Evolutionary conservation across 208 protist species (phyloP).

Genomic region (Crithidia mellificae): DNA sequence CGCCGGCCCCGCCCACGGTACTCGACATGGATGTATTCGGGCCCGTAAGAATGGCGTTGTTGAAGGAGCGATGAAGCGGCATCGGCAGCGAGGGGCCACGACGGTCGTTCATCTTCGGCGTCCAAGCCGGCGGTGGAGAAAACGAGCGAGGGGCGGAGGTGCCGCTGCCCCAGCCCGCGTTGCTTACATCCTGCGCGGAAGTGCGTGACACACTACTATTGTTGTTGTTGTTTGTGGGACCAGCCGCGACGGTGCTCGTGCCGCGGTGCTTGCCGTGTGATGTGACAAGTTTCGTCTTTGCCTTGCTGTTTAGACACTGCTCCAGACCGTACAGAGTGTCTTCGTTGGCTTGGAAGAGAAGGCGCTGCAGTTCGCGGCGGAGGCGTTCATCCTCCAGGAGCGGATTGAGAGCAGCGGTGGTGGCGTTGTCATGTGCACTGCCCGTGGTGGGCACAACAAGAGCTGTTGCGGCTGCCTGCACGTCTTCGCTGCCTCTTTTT

Average conservation of each 20-base stretch:
- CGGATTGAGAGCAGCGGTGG: background rate
- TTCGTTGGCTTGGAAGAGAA: slow-evolving; percentile 18
- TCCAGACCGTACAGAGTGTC: slow-evolving; percentile 18
- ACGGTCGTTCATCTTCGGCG: background rate
- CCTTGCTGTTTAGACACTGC: slow-evolving; percentile 7
- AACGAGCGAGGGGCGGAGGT: background rate
- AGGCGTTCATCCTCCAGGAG: slow-evolving; percentile 9
- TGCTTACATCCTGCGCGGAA: background rate
- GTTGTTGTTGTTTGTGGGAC: background rate
- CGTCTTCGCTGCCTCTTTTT: too few relatives aligned
- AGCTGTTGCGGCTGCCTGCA: too few relatives aligned
- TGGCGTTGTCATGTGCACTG: background rate
- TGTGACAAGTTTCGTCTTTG: background rate
- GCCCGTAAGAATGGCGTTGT: background rate
- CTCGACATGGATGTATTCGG: background rate
- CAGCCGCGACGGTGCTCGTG: background rate
- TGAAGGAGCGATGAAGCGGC: slow-evolving; percentile 4
- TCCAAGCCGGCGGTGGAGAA: background rate
- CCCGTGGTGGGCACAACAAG: background rate
- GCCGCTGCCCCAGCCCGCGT: background rate
- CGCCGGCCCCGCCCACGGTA: background rate
- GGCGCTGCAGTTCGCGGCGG: slow-evolving; percentile 14
- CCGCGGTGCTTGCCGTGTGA: background rate
- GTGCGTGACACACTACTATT: background rate
- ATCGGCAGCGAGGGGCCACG: background rate